Evolutionary conservation across 2,329 filamentous ascomycete genomes (phyloP).

Genomic region (Pyricularia sp.): DNA sequence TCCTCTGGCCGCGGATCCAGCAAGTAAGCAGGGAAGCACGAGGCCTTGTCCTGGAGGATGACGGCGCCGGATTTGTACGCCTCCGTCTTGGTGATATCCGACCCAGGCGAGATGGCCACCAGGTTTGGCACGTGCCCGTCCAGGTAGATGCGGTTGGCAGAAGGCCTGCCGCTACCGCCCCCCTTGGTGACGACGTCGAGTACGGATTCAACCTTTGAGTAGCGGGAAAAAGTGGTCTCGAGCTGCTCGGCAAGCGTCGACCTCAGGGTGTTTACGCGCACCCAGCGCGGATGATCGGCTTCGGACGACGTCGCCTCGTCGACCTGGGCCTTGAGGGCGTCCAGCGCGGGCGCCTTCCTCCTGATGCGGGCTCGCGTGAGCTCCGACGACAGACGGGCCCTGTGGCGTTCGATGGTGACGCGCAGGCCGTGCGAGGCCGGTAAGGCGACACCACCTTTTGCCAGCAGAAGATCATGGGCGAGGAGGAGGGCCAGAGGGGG

Average conservation of each 20-base stretch:
- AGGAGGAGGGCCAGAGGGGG: constrained; percentile 74
- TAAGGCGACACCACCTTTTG: constrained; percentile 74
- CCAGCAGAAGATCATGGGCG: constrained; percentile 74
- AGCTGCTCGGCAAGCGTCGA: constrained; percentile 64
- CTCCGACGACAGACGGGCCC: constrained; percentile 69
- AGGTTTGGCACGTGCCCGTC: constrained; percentile 78
- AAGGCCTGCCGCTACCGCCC: neutral
- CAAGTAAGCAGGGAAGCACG: constrained; percentile 89
- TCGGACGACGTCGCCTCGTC: constrained; percentile 37
- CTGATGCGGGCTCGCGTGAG: constrained; percentile 71
- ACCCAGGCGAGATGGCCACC: constrained; percentile 63
- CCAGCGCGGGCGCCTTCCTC: constrained; percentile 58
- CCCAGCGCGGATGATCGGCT: constrained; percentile 71
- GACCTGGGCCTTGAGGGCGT: constrained; percentile 53
- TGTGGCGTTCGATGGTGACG: constrained; percentile 68
- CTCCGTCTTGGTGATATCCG: constrained; percentile 61
- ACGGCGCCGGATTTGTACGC: constrained; percentile 71
- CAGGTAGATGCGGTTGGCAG: constrained; percentile 42
- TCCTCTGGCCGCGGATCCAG: constrained; percentile 58
- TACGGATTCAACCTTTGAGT: constrained; percentile 46
- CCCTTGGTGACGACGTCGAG: constrained; percentile 37
- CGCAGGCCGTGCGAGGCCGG: constrained; percentile 71
- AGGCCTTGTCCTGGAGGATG: constrained; percentile 93
- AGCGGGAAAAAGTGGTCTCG: constrained; percentile 62
- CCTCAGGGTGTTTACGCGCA: constrained; percentile 74